Conservation (phyloP, 148 eudicot genomes). For the Chenopodium suecicum region DNA sequence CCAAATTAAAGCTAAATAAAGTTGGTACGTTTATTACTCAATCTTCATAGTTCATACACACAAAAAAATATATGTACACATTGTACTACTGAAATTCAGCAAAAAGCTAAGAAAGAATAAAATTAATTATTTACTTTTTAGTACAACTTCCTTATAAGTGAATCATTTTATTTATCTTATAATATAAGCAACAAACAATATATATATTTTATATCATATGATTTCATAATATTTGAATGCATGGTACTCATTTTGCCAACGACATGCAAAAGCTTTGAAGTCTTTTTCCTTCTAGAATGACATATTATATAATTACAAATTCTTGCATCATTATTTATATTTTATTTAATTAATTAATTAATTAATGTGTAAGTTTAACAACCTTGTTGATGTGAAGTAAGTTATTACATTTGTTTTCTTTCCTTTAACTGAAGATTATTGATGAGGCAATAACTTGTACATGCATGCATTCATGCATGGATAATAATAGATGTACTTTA, state of each 20-base stretch:
- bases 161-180: not conserved
- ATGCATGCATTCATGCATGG: slow-evolving; percentile 1
- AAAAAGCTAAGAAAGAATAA: not conserved
- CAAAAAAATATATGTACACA: not conserved
- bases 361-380: not conserved
- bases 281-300: slow-evolving; percentile 9
- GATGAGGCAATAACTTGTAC: not conserved
- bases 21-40: not conserved
- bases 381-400: slow-evolving; percentile 7
- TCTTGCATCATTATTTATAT: not conserved
- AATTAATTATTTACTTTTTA: not conserved
- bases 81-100: slow-evolving; percentile 4
- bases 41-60: not conserved
- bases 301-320: not conserved
- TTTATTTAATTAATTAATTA: too few relatives aligned
- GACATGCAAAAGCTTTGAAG: slow-evolving; percentile 4
- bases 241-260: slow-evolving; percentile 13
- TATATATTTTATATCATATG: not conserved
- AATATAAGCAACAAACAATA: not conserved
- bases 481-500: not conserved
- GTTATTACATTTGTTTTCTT: not conserved
- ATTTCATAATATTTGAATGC: not conserved
- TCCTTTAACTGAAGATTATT: not conserved
- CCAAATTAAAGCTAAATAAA: not conserved
- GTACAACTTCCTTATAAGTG: slow-evolving; percentile 8